Evolutionary conservation across 257 asterid species (phyloP), one percentile per base, ranked within the genome.

Genomic region (Solanum paucissectum): DNA sequence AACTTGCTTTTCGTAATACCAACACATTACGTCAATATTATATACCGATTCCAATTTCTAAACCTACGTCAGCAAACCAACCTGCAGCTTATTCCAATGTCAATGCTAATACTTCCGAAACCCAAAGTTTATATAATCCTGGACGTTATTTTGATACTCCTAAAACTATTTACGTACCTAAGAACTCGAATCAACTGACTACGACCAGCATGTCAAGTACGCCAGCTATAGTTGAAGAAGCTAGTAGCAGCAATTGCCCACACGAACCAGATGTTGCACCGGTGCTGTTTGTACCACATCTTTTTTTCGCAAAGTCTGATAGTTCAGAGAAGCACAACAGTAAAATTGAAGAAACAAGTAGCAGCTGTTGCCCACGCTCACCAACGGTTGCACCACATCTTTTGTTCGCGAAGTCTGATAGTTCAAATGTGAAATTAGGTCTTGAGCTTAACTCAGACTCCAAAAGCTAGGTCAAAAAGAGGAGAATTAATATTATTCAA

Each of bases 231-330:
- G 84, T 38, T 69, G 88, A 66, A 32, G 91, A 79, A 64, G 33
- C 40, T 87, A 83, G 87, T 18, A 83, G 84, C n/a, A 62, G 21
- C 86, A 62, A 42, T n/a, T 69, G n/a, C 86, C 62, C 86, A n/a
- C 55, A 21, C 40, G 85, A 83, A 89, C 89, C 89, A 87, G 94
- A 58, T 79, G 81, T 73, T 18, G 69, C 36, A 60, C 90, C 75
- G 37, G 86, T 73, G 68, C 88, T 36, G 75, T 74, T 90, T 68
- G 91, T 91, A 42, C 93, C 91, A 20, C 93, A 92, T 27, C 91
- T 88, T 42, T 90, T 89, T 83, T 90, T 87, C 29, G 52, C 36
- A 0, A 88, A 20, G 14, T 29, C 74, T 3, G 84, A 69, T 36
- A 33, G 86, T 3, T 83, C 91, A 32, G 87, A 84, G 87, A 81